Evolutionary conservation across 2,329 filamentous ascomycete genomes (phyloP), one percentile per base, ranked within the genome.

Genomic region (Helotiales sp.): DNA sequence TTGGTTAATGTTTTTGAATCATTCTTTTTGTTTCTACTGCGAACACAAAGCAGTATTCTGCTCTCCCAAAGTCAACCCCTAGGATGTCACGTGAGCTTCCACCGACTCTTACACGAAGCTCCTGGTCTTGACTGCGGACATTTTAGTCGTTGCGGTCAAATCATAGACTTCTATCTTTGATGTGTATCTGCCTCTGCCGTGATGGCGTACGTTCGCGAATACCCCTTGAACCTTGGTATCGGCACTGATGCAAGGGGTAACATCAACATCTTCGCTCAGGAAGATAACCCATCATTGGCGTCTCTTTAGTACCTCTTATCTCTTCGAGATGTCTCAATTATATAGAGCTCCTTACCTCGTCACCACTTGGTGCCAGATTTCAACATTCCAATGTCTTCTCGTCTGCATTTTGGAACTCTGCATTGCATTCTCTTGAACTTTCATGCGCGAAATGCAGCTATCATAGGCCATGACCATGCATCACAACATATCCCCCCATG

Each of bases 301-400:
- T 30, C 49, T 52, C 24, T 52, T 26, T 17, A 6, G n/a, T 34
- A 26, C 10, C 54, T 60, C 15, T 28, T 45, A 43, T 32, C 22
- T 20, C 26, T 45, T 28, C 6, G 22, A 45, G 24, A 60, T 45
- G 57, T 47, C 28, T 45, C 40, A 60, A 13, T 60, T 1, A 11
- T 17, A 30, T 2, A 17, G 47, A 28, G 1, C 34, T 57, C 47
- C 45, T 55, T 55, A 13, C 61, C 40, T 50, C 30, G 30, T 55
- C 30, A 26, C 28, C 26, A 17, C 28, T 24, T 61, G 28, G 10
- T 61, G 59, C 59, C 59, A 61, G 45, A 49, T 61, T n/a, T 55
- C 61, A 54, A 30, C 61, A 63, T 63, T 63, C 47, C 60, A 24
- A 11, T 49, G n/a, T 30, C 60, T 54, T 37, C 58, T 22, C 58